These are phyloP conservation scores for Acanthamoeba royreba DNA, from an alignment of 208 protist species.

Conservation along the genomic window DNA sequence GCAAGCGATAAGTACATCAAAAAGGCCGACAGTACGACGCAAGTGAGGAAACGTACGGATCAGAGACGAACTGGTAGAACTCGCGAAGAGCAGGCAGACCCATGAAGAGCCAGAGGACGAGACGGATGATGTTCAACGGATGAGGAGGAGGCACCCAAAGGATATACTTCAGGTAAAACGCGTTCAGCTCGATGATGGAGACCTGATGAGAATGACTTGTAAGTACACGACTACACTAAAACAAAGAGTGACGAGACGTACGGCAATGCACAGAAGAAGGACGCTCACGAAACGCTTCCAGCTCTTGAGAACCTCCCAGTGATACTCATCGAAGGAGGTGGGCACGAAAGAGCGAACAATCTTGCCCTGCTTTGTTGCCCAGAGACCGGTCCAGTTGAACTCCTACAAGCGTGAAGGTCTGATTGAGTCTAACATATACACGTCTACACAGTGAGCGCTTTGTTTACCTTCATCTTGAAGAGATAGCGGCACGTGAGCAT, in stretches of 20 bases:
- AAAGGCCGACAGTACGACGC: not conserved
- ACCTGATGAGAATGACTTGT: slow-evolving; percentile 43
- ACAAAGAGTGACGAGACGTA: slow-evolving; percentile 50
- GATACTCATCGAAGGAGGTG: slow-evolving; percentile 72
- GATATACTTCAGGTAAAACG: slow-evolving; percentile 94
- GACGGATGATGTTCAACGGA: slow-evolving; percentile 85
- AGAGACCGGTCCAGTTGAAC: slow-evolving; percentile 51
- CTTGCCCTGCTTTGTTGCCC: not conserved
- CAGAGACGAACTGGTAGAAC: slow-evolving; percentile 89
- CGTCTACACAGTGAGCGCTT: not conserved
- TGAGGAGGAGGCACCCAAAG: slow-evolving; percentile 88
- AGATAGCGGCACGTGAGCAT: slow-evolving; percentile 66
- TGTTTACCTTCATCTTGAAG: slow-evolving; percentile 70
- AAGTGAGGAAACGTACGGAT: slow-evolving; percentile 52
- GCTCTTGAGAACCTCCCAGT: slow-evolving; percentile 87
- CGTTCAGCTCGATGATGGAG: slow-evolving; percentile 89
- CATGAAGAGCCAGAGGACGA: slow-evolving; percentile 86
- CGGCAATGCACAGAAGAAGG: slow-evolving; percentile 67
- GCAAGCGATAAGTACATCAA: not conserved
- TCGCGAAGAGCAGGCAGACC: slow-evolving; percentile 88
- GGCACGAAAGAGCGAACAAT: not conserved
- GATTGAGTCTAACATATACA: too few species aligned
- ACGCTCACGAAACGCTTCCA: slow-evolving; percentile 68
- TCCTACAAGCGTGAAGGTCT: slow-evolving; percentile 33
- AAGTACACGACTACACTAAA: not conserved